phyloP scores from a whole-genome alignment of 441 rosid species.

The Adansonia madagascariensis region DNA sequence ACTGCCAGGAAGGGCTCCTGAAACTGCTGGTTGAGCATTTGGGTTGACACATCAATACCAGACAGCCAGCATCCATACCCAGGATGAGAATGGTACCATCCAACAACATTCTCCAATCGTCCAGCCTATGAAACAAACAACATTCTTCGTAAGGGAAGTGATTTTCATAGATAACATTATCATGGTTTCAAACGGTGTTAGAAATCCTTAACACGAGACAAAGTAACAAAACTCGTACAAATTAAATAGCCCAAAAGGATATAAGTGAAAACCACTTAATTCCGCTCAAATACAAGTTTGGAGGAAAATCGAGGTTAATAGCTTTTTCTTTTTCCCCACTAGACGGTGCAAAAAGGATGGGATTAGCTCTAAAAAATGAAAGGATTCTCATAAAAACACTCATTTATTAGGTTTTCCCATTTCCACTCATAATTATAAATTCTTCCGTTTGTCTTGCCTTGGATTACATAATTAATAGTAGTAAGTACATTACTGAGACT shows the following conservation, averaged over 20 bases:
- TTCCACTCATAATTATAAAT: not conserved
- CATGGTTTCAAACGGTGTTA: not conserved
- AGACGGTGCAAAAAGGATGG: too few relatives aligned
- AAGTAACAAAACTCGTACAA: not conserved
- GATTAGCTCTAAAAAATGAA: not conserved
- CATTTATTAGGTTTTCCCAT: not conserved
- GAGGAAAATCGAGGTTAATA: conserved; percentile 1
- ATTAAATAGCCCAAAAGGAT: not conserved
- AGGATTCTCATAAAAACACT: not conserved
- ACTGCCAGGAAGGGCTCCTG: conserved; percentile 98
- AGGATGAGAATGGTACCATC: conserved; percentile 99
- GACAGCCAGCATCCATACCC: conserved; percentile 99
- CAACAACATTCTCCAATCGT: conserved; percentile 90
- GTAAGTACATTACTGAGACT: not conserved
- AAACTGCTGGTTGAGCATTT: conserved; percentile 92
- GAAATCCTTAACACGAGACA: not conserved
- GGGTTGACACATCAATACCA: conserved; percentile 95
- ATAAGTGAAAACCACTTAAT: not conserved
- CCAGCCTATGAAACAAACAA: conserved; percentile 63
- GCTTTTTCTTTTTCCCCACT: not conserved
- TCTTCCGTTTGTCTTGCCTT: not conserved
- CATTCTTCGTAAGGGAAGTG: not conserved
- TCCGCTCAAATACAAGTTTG: not conserved
- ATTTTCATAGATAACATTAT: not conserved
- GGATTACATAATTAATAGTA: not conserved